Evolutionary conservation across 305 asterid genomes (phyloP).

Genomic region (Fraxinus greggii): DNA sequence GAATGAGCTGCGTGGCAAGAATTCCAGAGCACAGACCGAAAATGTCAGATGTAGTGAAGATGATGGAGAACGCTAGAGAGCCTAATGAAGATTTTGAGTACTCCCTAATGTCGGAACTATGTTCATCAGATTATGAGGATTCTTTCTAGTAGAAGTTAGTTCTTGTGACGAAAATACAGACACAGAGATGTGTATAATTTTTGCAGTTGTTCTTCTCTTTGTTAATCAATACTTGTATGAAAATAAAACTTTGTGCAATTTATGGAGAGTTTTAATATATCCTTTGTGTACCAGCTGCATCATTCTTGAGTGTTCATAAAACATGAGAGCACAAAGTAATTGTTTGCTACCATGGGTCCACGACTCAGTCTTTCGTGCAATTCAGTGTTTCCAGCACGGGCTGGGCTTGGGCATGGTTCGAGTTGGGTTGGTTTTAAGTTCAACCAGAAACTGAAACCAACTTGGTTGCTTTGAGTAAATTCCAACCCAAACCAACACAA

Average conservation of each 20-base stretch:
- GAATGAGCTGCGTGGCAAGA: slow-evolving; percentile 3
- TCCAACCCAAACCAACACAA: no score
- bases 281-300: background rate
- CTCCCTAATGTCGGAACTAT: background rate
- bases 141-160: background rate
- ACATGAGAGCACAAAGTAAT: background rate
- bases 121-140: background rate
- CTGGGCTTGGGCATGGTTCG: no score
- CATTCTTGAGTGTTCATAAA: background rate
- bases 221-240: background rate
- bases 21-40: slow-evolving; percentile 4
- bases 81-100: background rate
- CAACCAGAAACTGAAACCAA: no score
- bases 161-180: background rate
- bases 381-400: no score
- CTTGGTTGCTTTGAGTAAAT: no score
- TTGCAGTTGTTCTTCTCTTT: background rate
- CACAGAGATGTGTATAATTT: background rate
- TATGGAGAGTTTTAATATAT: background rate
- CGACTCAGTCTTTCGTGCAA: no score
- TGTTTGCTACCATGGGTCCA: background rate
- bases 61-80: background rate
- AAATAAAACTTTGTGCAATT: background rate
- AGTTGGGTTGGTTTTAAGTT: no score
- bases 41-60: slow-evolving; percentile 5